Evolutionary conservation across 768 basidiomycete species (phyloP).

Genomic region (Termitomyces sp.): DNA sequence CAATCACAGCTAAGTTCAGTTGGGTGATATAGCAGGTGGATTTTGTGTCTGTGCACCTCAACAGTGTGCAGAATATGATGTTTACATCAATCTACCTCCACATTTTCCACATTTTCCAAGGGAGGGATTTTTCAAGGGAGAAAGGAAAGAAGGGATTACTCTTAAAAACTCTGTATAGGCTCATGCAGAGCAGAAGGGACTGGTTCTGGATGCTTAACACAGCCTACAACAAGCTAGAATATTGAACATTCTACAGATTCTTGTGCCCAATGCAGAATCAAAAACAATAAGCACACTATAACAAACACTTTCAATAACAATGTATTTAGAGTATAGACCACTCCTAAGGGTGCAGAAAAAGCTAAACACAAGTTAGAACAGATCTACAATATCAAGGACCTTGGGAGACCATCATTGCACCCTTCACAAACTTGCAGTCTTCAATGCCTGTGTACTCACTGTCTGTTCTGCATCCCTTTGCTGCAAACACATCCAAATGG

Average conservation of each 20-base stretch:
- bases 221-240: neutral
- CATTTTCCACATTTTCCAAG: neutral
- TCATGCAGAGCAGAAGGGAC: neutral
- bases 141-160: neutral
- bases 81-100: neutral
- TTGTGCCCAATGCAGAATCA: neutral
- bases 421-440: no score
- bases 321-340: neutral
- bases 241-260: neutral
- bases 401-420: no score
- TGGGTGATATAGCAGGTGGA: neutral
- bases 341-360: neutral
- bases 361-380: neutral
- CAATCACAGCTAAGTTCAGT: neutral
- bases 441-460: no score
- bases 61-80: neutral
- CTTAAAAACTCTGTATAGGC: neutral
- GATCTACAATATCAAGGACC: no score
- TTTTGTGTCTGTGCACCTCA: neutral
- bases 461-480: no score
- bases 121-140: neutral
- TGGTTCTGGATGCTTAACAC: neutral
- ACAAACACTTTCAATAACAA: neutral
- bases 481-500: no score
- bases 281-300: neutral